A percentile compares a stretch with the other conserved stretches of the same genome.
Conservation (phyloP, 2,329 filamentous ascomycete species). For the Beauveria bassiana region DNA sequence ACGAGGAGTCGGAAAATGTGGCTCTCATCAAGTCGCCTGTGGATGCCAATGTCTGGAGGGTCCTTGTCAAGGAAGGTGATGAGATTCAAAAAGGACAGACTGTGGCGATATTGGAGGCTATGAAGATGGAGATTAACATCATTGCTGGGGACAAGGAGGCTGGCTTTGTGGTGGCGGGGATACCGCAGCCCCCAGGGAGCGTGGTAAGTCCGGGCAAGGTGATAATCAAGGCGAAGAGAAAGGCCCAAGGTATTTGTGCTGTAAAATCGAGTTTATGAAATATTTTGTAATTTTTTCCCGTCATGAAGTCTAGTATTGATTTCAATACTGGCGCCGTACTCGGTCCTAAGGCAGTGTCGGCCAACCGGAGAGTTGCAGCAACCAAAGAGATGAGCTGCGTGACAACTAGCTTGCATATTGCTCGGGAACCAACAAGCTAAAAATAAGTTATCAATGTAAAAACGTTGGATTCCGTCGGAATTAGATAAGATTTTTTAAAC, state of each 20-base stretch:
- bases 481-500: not conserved
- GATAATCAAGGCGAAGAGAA: not conserved
- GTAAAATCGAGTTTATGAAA: no score
- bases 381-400: no score
- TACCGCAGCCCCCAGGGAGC: not conserved
- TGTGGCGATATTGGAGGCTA: slow-evolving; percentile 43
- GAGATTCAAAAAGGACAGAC: slow-evolving; percentile 33
- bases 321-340: no score
- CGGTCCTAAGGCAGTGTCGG: no score
- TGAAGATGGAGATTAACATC: slow-evolving; percentile 50
- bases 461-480: not conserved
- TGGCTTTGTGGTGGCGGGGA: not conserved
- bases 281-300: no score
- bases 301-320: no score
- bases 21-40: slow-evolving; percentile 33
- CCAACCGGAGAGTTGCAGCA: no score
- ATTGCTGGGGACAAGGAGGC: not conserved
- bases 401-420: no score
- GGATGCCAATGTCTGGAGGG: slow-evolving; percentile 48
- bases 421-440: no score
- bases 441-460: no score
- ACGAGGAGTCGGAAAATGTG: slow-evolving; percentile 18
- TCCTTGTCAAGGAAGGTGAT: slow-evolving; percentile 35
- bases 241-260: not conserved
- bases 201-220: slow-evolving; percentile 8